Percentiles rank a stretch among this genome's conserved stretches.
phyloP scores from a whole-genome alignment of 495 filamentous ascomycete genomes.

The Halenospora varia region DNA sequence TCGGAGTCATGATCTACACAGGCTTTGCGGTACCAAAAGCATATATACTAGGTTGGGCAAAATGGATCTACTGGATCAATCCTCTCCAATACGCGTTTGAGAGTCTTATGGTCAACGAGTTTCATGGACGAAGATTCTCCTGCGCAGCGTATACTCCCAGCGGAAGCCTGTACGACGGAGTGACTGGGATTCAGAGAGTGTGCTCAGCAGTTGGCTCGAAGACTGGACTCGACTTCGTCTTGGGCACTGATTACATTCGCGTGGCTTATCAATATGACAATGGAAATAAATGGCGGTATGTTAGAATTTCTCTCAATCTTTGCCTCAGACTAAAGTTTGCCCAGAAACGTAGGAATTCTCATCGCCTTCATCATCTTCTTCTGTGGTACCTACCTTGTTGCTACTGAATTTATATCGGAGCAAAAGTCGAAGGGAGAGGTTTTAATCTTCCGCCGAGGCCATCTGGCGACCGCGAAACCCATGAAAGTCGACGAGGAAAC shows the following conservation, averaged over 20 bases:
- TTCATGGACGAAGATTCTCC: slow-evolving; percentile 42
- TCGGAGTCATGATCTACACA: slow-evolving; percentile 28
- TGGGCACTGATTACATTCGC: slow-evolving; percentile 64
- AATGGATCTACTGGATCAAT: slow-evolving; percentile 31
- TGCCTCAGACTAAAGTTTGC: background rate
- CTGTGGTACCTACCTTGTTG: slow-evolving; percentile 47
- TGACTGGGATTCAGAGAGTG: background rate
- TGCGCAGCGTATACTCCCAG: slow-evolving; percentile 14
- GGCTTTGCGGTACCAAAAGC: slow-evolving; percentile 33
- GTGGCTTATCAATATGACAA: slow-evolving; percentile 53
- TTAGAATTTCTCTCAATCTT: slow-evolving; percentile 35
- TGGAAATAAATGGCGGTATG: slow-evolving; percentile 46
- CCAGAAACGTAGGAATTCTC: slow-evolving; percentile 59
- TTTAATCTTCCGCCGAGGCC: slow-evolving; percentile 56
- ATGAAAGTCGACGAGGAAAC: background rate
- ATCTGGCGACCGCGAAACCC: slow-evolving; percentile 19
- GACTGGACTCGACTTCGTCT: slow-evolving; percentile 48
- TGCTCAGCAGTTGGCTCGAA: slow-evolving; percentile 62
- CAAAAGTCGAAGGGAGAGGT: slow-evolving; percentile 67
- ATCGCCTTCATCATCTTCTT: slow-evolving; percentile 52
- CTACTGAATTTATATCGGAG: slow-evolving; percentile 52
- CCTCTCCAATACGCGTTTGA: slow-evolving; percentile 39
- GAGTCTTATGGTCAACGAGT: slow-evolving; percentile 31
- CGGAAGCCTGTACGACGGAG: background rate
- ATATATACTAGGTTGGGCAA: slow-evolving; percentile 30